These are phyloP conservation scores for Haplographium delicatum DNA, from an alignment of 495 filamentous ascomycete genomes.

Conservation along the genomic window DNA sequence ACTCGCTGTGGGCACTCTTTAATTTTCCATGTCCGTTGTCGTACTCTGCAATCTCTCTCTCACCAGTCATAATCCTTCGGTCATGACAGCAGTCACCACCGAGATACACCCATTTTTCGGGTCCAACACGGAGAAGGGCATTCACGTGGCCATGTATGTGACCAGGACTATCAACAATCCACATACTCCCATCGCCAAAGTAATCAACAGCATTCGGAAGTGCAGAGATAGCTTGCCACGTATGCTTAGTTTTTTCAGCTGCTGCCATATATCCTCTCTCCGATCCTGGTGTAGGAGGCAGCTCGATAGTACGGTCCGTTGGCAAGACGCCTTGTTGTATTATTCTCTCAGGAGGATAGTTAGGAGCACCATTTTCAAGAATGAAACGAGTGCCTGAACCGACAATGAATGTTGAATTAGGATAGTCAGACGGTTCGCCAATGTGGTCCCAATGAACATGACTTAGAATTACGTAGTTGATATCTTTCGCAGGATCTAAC, in stretches of 20 bases:
- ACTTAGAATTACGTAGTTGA: background rate
- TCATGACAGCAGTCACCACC: background rate
- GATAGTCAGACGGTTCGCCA: background rate
- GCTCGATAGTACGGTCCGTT: background rate
- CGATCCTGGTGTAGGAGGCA: background rate
- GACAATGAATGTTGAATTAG: background rate
- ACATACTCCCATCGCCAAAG: background rate
- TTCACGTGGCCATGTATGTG: background rate
- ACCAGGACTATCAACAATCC: background rate
- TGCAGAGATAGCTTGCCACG: background rate
- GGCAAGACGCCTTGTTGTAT: background rate
- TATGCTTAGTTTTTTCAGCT: background rate
- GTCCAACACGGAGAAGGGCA: background rate
- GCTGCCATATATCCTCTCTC: background rate
- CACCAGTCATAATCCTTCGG: background rate
- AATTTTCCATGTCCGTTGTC: no score
- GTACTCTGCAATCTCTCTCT: background rate
- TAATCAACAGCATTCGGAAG: background rate
- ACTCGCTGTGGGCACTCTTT: no score
- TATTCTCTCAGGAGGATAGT: background rate
- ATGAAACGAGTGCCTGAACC: background rate
- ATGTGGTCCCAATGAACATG: conserved; percentile 4
- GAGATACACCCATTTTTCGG: background rate
- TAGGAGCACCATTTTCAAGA: background rate
- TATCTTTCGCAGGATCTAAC: background rate